These are phyloP conservation scores for Ogataea siamensis DNA, from an alignment of 805 yeast species.

Conservation along the genomic window DNA sequence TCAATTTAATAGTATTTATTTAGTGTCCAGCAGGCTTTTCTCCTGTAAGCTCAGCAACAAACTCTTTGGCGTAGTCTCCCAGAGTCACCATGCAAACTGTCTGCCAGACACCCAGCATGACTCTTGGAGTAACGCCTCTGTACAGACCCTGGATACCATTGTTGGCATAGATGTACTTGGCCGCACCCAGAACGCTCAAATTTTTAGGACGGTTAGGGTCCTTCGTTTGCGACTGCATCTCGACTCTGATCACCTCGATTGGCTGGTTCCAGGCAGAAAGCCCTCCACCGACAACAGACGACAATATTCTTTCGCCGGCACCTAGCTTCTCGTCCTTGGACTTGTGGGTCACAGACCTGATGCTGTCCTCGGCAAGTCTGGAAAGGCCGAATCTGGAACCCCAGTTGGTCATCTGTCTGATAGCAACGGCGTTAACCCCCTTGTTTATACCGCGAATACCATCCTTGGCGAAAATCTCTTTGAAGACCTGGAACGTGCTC, in stretches of 20 bases:
- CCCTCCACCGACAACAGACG: constrained; percentile 94
- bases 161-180: constrained; percentile 75
- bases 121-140: constrained; percentile 95
- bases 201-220: constrained; percentile 97
- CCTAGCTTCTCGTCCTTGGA: constrained; percentile 56
- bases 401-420: constrained; percentile 98
- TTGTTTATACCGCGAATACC: constrained; percentile 94
- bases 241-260: constrained; percentile 95
- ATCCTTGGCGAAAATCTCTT: constrained; percentile 77
- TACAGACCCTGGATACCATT: constrained; percentile 90
- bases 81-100: constrained; percentile 98
- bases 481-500: constrained; percentile 81
- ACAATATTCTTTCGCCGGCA: constrained; percentile 77
- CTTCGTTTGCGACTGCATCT: constrained; percentile 92
- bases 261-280: constrained; percentile 99
- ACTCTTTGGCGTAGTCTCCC: constrained; percentile 87
- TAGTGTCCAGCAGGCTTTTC: constrained; percentile 43
- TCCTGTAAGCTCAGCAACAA: constrained; percentile 61
- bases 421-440: constrained; percentile 99
- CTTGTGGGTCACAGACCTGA: constrained; percentile 60
- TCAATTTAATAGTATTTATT: not conserved
- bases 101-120: constrained; percentile 97
- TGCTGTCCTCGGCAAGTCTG: constrained; percentile 84
- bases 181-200: constrained; percentile 70
- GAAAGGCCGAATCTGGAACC: constrained; percentile 95